phyloP scores from a whole-genome alignment of 1,284 basidiomycete species.

The Puccinia polysora region DNA sequence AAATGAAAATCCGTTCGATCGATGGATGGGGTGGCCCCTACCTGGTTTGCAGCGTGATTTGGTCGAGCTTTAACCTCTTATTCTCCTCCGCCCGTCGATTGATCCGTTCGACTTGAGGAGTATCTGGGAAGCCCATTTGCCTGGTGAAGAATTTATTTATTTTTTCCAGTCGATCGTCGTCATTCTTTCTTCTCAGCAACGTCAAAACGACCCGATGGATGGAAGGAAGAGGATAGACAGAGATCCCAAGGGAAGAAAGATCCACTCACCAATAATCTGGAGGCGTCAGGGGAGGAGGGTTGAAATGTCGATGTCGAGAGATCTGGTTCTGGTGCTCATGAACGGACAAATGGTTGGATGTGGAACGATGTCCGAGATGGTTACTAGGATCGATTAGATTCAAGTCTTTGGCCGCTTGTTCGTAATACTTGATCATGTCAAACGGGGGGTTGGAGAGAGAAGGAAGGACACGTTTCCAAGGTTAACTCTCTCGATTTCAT shows the following conservation, averaged over 20 bases:
- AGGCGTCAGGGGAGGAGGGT: slow-evolving; percentile 32
- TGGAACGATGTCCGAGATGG: background rate
- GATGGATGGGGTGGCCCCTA: too few species aligned
- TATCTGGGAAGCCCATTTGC: slow-evolving; percentile 77
- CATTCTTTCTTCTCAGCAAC: background rate
- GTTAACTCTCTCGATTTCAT: background rate
- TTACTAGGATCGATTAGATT: slow-evolving; percentile 29
- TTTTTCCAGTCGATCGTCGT: background rate
- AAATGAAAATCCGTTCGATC: too few species aligned
- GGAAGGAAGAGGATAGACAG: background rate
- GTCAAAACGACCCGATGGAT: background rate
- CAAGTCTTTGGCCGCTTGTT: slow-evolving; percentile 45
- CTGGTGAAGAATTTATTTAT: slow-evolving; percentile 59
- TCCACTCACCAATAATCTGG: slow-evolving; percentile 30
- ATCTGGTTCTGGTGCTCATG: slow-evolving; percentile 65
- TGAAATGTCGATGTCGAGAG: slow-evolving; percentile 64
- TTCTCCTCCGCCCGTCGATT: slow-evolving; percentile 68
- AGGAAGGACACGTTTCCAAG: background rate
- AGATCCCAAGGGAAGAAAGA: background rate
- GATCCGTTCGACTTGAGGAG: slow-evolving; percentile 69
- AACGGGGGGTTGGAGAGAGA: slow-evolving; percentile 64
- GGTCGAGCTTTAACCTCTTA: slow-evolving; percentile 62
- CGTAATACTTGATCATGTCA: slow-evolving; percentile 48
- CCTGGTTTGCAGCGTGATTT: slow-evolving; percentile 62
- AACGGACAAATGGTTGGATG: slow-evolving; percentile 28